phyloP scores from a whole-genome alignment of 1,139 yeast genomes.

The Saccharomyces hybrid region DNA sequence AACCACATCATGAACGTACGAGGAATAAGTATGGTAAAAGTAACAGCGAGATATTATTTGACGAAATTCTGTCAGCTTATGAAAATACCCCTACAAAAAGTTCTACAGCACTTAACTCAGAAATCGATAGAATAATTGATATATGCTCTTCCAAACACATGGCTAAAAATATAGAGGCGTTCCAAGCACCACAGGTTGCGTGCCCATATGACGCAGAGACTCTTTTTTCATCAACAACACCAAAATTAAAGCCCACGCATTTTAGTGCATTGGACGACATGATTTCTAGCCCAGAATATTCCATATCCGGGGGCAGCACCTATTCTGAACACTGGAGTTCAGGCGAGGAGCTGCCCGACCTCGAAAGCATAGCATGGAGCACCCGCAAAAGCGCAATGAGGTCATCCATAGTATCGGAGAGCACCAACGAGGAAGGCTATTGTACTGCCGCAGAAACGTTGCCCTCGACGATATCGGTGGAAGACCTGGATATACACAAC shows the following conservation, averaged over 20 bases:
- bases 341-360: conserved; percentile 21
- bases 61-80: conserved; percentile 24
- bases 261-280: conserved; percentile 6
- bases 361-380: conserved; percentile 3
- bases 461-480: conserved; percentile 9
- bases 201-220: neutral
- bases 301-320: conserved; percentile 8
- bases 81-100: neutral
- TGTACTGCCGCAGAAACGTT: conserved; percentile 13
- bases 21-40: conserved; percentile 6
- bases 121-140: conserved; percentile 7
- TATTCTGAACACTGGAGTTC: conserved; percentile 20
- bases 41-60: conserved; percentile 20
- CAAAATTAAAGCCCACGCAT: conserved; percentile 5
- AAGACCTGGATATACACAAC: conserved; percentile 5
- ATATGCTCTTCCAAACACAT: neutral
- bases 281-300: conserved; percentile 21
- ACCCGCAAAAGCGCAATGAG: neutral
- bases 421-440: conserved; percentile 9
- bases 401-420: neutral
- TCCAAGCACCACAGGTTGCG: neutral
- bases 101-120: conserved; percentile 8
- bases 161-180: neutral
- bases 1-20: neutral
- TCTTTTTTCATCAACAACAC: neutral